Evolutionary conservation across 2,329 filamentous ascomycete species (phyloP).

Genomic region (Epichloe sp.): DNA sequence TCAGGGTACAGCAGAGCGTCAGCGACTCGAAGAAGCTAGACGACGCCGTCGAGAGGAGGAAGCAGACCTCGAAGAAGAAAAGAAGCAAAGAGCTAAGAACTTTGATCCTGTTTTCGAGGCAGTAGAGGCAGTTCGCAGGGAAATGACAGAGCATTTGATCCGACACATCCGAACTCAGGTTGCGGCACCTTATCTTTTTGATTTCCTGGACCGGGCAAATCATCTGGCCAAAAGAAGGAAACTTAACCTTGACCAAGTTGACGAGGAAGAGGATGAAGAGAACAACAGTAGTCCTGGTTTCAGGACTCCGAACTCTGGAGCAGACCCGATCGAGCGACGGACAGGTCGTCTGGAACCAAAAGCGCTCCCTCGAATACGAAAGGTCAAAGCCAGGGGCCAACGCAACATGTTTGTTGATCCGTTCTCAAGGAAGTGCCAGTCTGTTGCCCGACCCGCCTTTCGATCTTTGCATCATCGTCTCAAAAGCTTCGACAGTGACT

Average conservation of each 20-base stretch:
- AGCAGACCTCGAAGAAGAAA: constrained; percentile 78
- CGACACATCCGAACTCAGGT: constrained; percentile 81
- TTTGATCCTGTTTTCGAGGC: constrained; percentile 86
- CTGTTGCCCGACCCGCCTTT: constrained; percentile 46
- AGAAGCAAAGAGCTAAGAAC: constrained; percentile 71
- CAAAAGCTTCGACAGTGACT: constrained; percentile 49
- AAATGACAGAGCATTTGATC: constrained; percentile 77
- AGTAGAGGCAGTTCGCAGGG: constrained; percentile 61
- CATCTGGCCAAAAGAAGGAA: constrained; percentile 69
- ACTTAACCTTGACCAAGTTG: constrained; percentile 61
- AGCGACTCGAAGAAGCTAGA: constrained; percentile 52
- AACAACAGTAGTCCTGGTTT: constrained; percentile 48
- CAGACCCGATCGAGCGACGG: constrained; percentile 47
- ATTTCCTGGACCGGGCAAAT: constrained; percentile 70
- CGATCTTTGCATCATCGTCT: constrained; percentile 69
- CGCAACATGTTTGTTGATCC: constrained; percentile 55
- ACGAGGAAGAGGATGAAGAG: constrained; percentile 42
- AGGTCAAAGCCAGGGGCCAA: constrained; percentile 43
- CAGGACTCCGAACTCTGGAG: constrained; percentile 52
- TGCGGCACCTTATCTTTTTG: constrained; percentile 65
- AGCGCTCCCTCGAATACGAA: constrained; percentile 62
- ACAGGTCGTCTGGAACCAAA: constrained; percentile 43
- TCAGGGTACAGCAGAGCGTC: constrained; percentile 16
- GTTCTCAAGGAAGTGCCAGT: constrained; percentile 49
- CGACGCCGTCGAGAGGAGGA: constrained; percentile 59